phyloP scores from a whole-genome alignment of 345 rosid species.

The Salix purpurea region DNA sequence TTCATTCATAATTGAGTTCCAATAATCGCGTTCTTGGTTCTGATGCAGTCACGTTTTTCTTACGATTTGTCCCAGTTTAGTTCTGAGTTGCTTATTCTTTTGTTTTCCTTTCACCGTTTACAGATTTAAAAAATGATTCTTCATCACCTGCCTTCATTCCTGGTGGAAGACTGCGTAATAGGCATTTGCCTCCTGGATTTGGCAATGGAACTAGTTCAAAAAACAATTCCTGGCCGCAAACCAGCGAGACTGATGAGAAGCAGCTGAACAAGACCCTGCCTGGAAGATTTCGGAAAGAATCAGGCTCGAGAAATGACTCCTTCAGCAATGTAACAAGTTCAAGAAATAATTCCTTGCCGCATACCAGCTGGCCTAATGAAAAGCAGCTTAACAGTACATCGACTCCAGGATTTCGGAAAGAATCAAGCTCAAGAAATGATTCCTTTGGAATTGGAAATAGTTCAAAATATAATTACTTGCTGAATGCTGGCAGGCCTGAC shows the following conservation, averaged over 20 bases:
- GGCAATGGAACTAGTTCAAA: not conserved
- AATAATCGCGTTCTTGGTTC: not conserved
- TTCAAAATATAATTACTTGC: not conserved
- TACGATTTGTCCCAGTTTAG: not conserved
- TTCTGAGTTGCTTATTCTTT: not conserved
- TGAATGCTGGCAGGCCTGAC: not conserved
- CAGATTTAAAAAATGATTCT: not conserved
- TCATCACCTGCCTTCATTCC: not conserved
- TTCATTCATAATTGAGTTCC: not conserved
- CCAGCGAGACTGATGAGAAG: not conserved
- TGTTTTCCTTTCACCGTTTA: not conserved
- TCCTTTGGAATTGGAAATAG: not conserved
- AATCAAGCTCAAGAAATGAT: not conserved
- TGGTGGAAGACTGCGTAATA: not conserved
- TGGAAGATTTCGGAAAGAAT: not conserved
- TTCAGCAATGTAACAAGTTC: not conserved
- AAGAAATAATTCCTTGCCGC: not conserved
- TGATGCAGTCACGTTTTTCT: not conserved
- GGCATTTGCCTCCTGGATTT: not conserved
- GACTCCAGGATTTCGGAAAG: not conserved
- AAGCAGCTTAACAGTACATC: not conserved
- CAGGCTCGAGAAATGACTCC: constrained; percentile 1
- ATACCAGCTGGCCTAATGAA: not conserved
- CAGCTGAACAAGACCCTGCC: not conserved
- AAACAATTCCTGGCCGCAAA: not conserved